phyloP scores from a whole-genome alignment of 2,329 filamentous ascomycete genomes.

The Botrytis paeoniae region DNA sequence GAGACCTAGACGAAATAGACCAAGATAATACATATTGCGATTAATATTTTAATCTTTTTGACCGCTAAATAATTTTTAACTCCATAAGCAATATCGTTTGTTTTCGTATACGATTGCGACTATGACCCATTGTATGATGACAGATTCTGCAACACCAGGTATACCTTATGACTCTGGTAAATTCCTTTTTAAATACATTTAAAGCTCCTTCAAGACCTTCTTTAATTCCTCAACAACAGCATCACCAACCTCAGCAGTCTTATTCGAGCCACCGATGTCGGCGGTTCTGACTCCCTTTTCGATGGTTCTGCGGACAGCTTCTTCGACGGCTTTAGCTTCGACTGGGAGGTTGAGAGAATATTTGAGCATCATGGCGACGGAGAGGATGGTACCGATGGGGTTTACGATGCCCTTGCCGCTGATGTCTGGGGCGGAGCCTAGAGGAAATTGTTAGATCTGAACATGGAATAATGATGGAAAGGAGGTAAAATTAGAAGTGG shows the following conservation, averaged over 20 bases:
- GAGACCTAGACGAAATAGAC: background rate
- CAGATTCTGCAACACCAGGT: background rate
- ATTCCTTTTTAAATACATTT: background rate
- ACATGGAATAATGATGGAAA: background rate
- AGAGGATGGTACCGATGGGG: conserved; percentile 87
- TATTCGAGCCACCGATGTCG: conserved; percentile 77
- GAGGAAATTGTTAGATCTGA: background rate
- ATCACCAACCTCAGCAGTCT: conserved; percentile 78
- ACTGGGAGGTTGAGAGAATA: conserved; percentile 81
- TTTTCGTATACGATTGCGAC: background rate
- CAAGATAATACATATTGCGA: background rate
- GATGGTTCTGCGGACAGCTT: conserved; percentile 75
- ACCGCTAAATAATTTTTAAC: conserved; percentile 1
- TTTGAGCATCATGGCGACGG: conserved; percentile 91
- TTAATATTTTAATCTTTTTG: background rate
- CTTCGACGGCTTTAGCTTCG: conserved; percentile 76
- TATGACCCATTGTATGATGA: background rate
- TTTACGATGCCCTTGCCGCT: conserved; percentile 89
- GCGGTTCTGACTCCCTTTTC: conserved; percentile 75
- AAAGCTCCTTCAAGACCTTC: conserved; percentile 52
- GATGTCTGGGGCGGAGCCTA: conserved; percentile 88
- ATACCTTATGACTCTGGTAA: background rate
- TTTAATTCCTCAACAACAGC: conserved; percentile 73
- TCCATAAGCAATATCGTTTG: background rate
- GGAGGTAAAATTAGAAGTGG: background rate